Base-by-base conservation (phyloP, 2,329 filamentous ascomycete species). In the Rhinocladiella similis region DNA sequence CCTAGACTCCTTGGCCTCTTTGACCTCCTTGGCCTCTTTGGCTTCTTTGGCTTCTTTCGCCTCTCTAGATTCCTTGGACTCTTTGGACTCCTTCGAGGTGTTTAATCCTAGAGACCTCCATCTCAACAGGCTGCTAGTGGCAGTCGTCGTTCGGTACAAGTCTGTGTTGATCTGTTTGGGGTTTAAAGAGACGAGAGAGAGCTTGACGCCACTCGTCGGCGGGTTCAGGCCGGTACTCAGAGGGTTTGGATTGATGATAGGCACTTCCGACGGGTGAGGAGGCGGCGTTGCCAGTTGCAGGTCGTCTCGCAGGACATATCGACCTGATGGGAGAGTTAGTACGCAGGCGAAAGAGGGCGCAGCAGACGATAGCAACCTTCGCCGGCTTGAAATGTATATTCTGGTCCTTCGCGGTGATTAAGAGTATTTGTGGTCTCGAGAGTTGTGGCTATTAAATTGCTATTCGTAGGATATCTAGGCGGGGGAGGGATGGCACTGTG, bases 351-450 rank as follows among this genome's bases (percentile, higher is more conserved):
- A 14, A 9, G 35, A 16, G 39, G n/a, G 36, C 39, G n/a, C 16
- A 20, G 13, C 13, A 18, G 16, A 19, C 20, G 69, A 63, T 75
- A 90, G 13, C 39, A 22, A 57, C 91, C 94, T 85, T 99, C 94
- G 72, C 93, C 94, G 47, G 93, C 91, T 42, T 96, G 85, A 65
- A 99, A 87, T 70, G 95, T 90, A 73, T 91, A 90, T 66, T 96
- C 92, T 20, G 89, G 83, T 4, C 90, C 90, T 35, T 85, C 85
- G 20, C 90, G 93, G 67, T 89, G 88, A 55, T 84, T 85, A 60
- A 99, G 78, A 38, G 86, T 88, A 71, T 97, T 99, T 74, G 94
- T 96, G 52, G 93, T 97, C 80, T 99, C 94, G 68, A 96, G 88
- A 72, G 96, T 84, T 36, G 89, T 87, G 36, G 84, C 80, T 50